phyloP scores from a whole-genome alignment of 441 rosid genomes.

The Populus tomentosa region DNA sequence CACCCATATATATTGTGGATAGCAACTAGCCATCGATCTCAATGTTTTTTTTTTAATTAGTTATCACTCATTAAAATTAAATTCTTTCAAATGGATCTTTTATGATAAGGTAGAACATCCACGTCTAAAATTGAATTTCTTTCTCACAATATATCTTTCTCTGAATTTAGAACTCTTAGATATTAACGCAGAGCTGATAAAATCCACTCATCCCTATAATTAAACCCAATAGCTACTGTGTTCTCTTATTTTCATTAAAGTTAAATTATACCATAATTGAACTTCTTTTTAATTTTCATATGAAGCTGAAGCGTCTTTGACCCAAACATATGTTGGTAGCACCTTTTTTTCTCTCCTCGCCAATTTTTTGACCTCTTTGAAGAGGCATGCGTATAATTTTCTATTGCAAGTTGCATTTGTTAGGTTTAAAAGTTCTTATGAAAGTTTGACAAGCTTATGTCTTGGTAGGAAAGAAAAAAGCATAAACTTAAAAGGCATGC shows the following conservation, averaged over 20 bases:
- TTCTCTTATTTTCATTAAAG: not conserved
- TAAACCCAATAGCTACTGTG: not conserved
- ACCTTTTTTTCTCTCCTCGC: conserved; percentile 6
- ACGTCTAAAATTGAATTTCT: not conserved
- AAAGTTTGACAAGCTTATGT: conserved; percentile 22
- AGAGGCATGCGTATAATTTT: conserved; percentile 17
- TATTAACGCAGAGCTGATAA: not conserved
- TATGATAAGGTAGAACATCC: not conserved
- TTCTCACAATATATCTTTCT: not conserved
- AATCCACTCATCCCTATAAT: not conserved
- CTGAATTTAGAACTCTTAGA: not conserved
- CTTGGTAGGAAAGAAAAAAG: conserved; percentile 1
- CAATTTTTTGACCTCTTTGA: conserved; percentile 34
- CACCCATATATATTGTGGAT: not conserved
- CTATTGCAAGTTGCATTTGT: conserved; percentile 14
- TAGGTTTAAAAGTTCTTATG: conserved; percentile 28
- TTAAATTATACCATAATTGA: not conserved
- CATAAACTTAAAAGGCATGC: conserved; percentile 1
- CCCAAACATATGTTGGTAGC: conserved; percentile 26
- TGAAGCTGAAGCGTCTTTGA: conserved; percentile 55
- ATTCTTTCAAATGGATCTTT: not conserved
- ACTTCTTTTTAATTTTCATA: conserved; percentile 6
- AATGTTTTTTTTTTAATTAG: not conserved
- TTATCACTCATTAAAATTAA: not conserved
- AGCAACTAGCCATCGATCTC: not conserved